A percentile compares a stretch with the other conserved stretches of the same genome.
Conservation (phyloP, 768 basidiomycete genomes). For the Rubroboletus satanas region DNA sequence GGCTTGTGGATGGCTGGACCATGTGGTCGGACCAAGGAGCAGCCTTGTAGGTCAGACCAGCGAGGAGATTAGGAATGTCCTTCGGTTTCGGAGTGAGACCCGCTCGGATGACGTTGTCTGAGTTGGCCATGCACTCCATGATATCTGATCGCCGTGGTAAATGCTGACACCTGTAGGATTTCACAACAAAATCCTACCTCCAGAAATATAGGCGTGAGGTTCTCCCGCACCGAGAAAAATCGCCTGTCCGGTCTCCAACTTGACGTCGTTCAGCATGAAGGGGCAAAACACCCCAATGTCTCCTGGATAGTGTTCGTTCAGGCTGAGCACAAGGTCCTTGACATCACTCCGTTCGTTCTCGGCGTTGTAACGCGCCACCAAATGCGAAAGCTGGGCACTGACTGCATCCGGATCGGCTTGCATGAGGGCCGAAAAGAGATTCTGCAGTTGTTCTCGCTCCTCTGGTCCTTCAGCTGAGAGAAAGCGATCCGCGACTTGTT, state of each 20-base stretch:
- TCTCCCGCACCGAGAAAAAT: slow-evolving; percentile 95
- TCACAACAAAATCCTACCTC: slow-evolving; percentile 52
- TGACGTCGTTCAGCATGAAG: slow-evolving; percentile 84
- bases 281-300: slow-evolving; percentile 94
- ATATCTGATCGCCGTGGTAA: slow-evolving; percentile 57
- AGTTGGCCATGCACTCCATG: slow-evolving; percentile 99
- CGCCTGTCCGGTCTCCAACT: slow-evolving; percentile 77
- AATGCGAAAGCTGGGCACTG: slow-evolving; percentile 47
- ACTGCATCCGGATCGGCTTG: slow-evolving; percentile 56
- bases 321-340: slow-evolving; percentile 56
- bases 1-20: slow-evolving; percentile 57
- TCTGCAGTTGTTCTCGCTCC: slow-evolving; percentile 55
- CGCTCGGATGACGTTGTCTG: slow-evolving; percentile 98
- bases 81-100: slow-evolving; percentile 96
- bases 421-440: slow-evolving; percentile 84
- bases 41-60: slow-evolving; percentile 81
- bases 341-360: slow-evolving; percentile 45
- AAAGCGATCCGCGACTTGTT: slow-evolving; percentile 50
- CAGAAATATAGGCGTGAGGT: slow-evolving; percentile 93
- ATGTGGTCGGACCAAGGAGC: slow-evolving; percentile 65
- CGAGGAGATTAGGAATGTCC: slow-evolving; percentile 86
- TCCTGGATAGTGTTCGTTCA: slow-evolving; percentile 77
- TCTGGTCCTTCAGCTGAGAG: slow-evolving; percentile 33
- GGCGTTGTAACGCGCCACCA: slow-evolving; percentile 62
- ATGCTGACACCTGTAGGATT: background rate